Evolutionary conservation across 176 grass and related monocot species (phyloP), one percentile per base, ranked within the genome.

Genomic region (Phyllostachys edulis): DNA sequence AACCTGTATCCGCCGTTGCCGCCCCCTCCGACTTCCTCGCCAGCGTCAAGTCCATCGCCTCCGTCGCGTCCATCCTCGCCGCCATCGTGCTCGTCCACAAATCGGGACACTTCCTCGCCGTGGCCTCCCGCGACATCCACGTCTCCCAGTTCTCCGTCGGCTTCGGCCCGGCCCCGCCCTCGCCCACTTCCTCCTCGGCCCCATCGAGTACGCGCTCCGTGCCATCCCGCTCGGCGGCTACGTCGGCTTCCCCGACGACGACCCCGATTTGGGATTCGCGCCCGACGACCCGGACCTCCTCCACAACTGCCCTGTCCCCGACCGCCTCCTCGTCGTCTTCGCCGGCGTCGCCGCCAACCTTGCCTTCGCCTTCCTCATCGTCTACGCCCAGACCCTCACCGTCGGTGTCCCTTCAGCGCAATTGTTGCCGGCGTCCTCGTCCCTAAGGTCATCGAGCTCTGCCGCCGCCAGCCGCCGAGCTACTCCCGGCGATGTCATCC

Each of bases 241-340:
- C 87, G 96, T 99, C 17, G 96, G 90, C 52, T 99, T 99, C 82
- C 96, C 96, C n/a, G 96, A 99, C 20, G 96, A 99, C 80, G 93
- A 99, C 84, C 93, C 96, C 17, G 93, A 96, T 4, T 90, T 85
- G 10, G 87, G 85, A 44, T 89, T 96, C 55, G 77, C 89, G 14
- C 39, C 96, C 21, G 91, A 99, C 64, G 93, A 98, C 80, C 90
- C 93, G 9, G 93, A 98, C 84, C 93, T 98, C 80, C 91, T 98
- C 17, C 86, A 87, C 85, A 98, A 98, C 87, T 90, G 96, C 77
- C 91, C 96, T 45, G 77, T 95, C 63, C 80, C 89, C n/a, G 96
- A 98, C 79, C 93, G 96, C 36, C 61, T 98, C 79, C 71, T 98
- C 83, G 93, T 98, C 32, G 87, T 98, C 77, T 98, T 91, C 49